Evolutionary conservation across 2,329 filamentous ascomycete genomes (phyloP).

Genomic region (Thermomyces lanuginosus): DNA sequence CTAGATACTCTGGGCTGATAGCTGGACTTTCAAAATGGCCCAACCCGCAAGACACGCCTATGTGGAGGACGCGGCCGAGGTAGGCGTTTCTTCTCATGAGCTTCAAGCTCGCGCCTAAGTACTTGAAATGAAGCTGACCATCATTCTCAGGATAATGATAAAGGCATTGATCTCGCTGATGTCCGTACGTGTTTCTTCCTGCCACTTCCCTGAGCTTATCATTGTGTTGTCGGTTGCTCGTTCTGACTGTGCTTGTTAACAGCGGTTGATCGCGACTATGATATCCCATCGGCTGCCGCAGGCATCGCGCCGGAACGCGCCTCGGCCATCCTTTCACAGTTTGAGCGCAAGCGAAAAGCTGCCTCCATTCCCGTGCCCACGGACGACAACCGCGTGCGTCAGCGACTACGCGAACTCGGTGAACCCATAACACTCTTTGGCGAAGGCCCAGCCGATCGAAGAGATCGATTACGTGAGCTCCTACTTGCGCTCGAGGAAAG

Average conservation of each 20-base stretch:
- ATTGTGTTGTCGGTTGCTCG: slow-evolving; percentile 2
- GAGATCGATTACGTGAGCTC: slow-evolving; percentile 71
- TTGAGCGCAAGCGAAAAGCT: slow-evolving; percentile 77
- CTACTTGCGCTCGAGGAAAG: slow-evolving; percentile 57
- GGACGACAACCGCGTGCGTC: slow-evolving; percentile 73
- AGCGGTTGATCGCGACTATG: slow-evolving; percentile 71
- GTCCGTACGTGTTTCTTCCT: slow-evolving; percentile 38
- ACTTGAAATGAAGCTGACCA: slow-evolving; percentile 10
- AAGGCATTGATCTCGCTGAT: slow-evolving; percentile 46
- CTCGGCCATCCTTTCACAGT: slow-evolving; percentile 70
- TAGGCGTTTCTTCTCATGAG: no score
- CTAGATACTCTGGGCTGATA: slow-evolving; percentile 2
- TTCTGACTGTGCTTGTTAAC: slow-evolving; percentile 2
- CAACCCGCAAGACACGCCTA: slow-evolving; percentile 87
- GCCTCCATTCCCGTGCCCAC: slow-evolving; percentile 85
- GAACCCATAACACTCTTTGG: slow-evolving; percentile 91
- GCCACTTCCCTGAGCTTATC: background rate
- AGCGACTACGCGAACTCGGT: slow-evolving; percentile 66
- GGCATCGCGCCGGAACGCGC: slow-evolving; percentile 66
- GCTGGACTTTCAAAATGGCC: slow-evolving; percentile 44
- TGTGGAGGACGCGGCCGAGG: slow-evolving; percentile 62
- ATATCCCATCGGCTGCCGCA: slow-evolving; percentile 47
- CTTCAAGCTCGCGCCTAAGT: no score
- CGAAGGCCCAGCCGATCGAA: slow-evolving; percentile 67
- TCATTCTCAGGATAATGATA: slow-evolving; percentile 33